phyloP scores from a whole-genome alignment of 2,329 filamentous ascomycete species.

The Fusarium verticillioides region DNA sequence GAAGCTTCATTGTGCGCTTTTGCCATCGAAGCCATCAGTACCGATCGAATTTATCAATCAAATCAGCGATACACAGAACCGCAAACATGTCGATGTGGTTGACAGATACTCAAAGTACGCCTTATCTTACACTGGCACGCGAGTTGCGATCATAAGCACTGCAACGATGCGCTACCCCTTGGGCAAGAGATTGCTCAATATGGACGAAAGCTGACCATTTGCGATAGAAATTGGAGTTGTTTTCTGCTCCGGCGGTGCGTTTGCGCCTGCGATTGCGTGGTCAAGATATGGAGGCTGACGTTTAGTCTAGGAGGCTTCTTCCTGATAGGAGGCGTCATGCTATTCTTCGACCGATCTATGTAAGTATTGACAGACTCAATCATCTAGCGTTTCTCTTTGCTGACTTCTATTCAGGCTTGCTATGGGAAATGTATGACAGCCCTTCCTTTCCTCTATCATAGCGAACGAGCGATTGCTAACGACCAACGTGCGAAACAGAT shows the following conservation, averaged over 20 bases:
- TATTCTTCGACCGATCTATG: slow-evolving; percentile 99
- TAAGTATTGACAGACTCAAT: slow-evolving; percentile 56
- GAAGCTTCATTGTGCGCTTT: neutral
- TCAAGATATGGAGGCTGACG: slow-evolving; percentile 30
- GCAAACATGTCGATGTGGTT: slow-evolving; percentile 84
- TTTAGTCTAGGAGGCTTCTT: slow-evolving; percentile 82
- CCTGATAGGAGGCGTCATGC: slow-evolving; percentile 89
- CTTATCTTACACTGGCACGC: slow-evolving; percentile 15
- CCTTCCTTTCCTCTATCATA: slow-evolving; percentile 6
- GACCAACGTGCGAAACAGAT: slow-evolving; percentile 67
- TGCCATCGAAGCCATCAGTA: neutral
- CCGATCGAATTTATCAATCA: neutral
- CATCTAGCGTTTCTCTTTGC: slow-evolving; percentile 80
- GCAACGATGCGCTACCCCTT: slow-evolving; percentile 1
- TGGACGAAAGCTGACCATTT: slow-evolving; percentile 46
- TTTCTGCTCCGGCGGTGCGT: slow-evolving; percentile 96
- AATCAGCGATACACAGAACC: slow-evolving; percentile 13
- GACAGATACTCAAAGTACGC: slow-evolving; percentile 92
- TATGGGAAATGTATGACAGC: slow-evolving; percentile 88
- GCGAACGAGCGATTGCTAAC: slow-evolving; percentile 29
- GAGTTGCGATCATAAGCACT: neutral
- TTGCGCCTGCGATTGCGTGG: slow-evolving; percentile 46
- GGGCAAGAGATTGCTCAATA: neutral
- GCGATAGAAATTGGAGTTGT: slow-evolving; percentile 91
- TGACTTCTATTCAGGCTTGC: slow-evolving; percentile 82